Base-by-base conservation (phyloP, 139 green algal genomes). In the Closterium sp. region DNA sequence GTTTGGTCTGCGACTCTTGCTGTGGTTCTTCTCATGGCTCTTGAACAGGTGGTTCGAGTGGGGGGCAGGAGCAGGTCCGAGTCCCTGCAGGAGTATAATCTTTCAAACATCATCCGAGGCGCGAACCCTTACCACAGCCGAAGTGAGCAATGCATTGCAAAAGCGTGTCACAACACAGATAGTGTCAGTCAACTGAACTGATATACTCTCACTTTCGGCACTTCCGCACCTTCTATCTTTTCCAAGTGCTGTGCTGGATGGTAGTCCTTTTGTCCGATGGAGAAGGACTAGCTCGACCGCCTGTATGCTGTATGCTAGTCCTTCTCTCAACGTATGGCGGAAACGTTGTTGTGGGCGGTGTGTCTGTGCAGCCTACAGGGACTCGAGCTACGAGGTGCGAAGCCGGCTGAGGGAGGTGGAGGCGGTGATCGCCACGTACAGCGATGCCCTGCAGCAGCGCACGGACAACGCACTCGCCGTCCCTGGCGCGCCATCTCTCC, bases 41-140 rank as follows among this genome's bases (percentile, higher is more conserved):
- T 16, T 69, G 81, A 34, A 21, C 87, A 90, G 21, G 91, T 97
- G 33, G 94, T 97, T 7, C 92, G 96, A 43, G 90, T 96, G 4
- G 95, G 96, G 12, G 89, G 95, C 38, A 69, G 91, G 33, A 90
- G 84, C 93, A 93, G 93, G 91, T 93, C 34, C 43, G 91, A 95
- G 84, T 33, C 43, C 6, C 89, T 96, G 81, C 33, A 91, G 86
- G 55, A 33, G 16, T 92, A 83, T 89, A 94, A 95, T 90, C 91
- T 96, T 1, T 19, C 81, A 19, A 33, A 19, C 6, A 86, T 86
- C 19, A 86, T 86, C 21, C 21, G 43, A 28, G 43, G 23, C 43
- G 23, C 43, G 9, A 12, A 69, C 43, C 43, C 23, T 69, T 16
- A 69, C 10, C 43, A 69, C 43, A 69, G 43, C 43, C 43, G 43